Evolutionary conservation across 2,329 filamentous ascomycete species (phyloP).

Genomic region (Aspergillus brunneoviolaceus): DNA sequence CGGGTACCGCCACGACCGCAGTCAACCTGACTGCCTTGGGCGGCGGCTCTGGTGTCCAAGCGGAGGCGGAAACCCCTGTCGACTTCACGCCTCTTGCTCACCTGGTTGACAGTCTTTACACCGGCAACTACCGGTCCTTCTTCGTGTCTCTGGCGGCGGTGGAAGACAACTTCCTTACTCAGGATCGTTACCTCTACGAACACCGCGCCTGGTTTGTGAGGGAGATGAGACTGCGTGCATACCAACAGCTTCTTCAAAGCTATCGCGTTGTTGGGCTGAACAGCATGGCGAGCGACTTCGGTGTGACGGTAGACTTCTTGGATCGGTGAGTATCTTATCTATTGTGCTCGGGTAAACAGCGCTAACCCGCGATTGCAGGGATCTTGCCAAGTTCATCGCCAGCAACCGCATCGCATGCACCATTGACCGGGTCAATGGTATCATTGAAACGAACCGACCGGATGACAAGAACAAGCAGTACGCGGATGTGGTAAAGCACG

Average conservation of each 20-base stretch:
- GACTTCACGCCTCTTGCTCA: conserved; percentile 88
- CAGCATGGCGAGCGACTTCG: conserved; percentile 97
- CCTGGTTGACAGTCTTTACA: conserved; percentile 88
- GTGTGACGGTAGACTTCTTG: conserved; percentile 92
- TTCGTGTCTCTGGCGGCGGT: conserved; percentile 86
- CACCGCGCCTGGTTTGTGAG: conserved; percentile 97
- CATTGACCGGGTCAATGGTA: conserved; percentile 92
- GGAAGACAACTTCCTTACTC: conserved; percentile 89
- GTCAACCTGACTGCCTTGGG: conserved; percentile 89
- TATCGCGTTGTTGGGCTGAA: conserved; percentile 95
- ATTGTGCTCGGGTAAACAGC: background rate
- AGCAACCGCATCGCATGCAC: conserved; percentile 92
- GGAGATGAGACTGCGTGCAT: conserved; percentile 94
- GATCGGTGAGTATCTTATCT: conserved; percentile 66
- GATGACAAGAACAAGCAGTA: conserved; percentile 99
- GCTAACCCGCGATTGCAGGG: conserved; percentile 53
- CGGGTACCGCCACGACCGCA: conserved; percentile 60
- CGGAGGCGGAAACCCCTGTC: conserved; percentile 75
- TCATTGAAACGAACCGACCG: conserved; percentile 96
- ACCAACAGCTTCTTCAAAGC: conserved; percentile 94
- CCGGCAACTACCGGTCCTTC: conserved; percentile 89
- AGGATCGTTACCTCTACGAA: conserved; percentile 93
- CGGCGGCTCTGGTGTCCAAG: conserved; percentile 61
- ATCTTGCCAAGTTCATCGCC: conserved; percentile 95
- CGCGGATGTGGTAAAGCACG: conserved; percentile 94